Evolutionary conservation across 495 filamentous ascomycete genomes (phyloP), one percentile per base, ranked within the genome.

Genomic region (Jackrogersella minutella): DNA sequence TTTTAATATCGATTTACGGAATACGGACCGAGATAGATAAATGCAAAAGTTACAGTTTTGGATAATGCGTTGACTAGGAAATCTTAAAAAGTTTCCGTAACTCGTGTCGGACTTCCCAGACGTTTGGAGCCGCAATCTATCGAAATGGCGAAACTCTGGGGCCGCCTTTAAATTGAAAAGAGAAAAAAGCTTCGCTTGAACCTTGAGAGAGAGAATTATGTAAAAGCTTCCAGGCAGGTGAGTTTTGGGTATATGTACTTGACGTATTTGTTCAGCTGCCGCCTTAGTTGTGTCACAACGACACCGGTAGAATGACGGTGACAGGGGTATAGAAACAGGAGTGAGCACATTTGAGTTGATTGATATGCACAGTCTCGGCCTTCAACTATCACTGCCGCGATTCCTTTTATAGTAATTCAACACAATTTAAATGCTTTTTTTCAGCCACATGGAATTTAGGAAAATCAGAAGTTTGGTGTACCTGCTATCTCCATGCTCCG

Each of bases 271-370:
- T 17, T 47, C 21, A 58, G 47, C 47, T 51, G 30, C 28, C n/a
- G 28, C 30, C 30, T 37, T n/a, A 36, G 11, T 36, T 2, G 33
- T 10, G 33, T 10, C 33, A 26, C 50, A 41, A 10, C 26, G 41
- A 37, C 6, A 0, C 40, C 40, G 59, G 40, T 16, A 37, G 44
- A 58, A 28, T 44, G 19, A 14, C 8, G 28, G 17, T 17, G 62
- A 54, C 62, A 58, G 47, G 63, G 55, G 30, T 40, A 28, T 37
- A 8, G 33, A 19, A 55, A 55, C 36, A 52, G 40, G 24, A 24
- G 59, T 66, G 63, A 66, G 63, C 63, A 60, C 16, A 41, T 66
- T 66, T 66, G 56, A 55, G 63, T 1, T 60, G 49, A 14, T 66
- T 66, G n/a, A 7, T 41, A 21, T 34, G 61, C 34, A 28, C 37